phyloP scores from a whole-genome alignment of 1,284 basidiomycete genomes.

The Sanghuangporus baumii region DNA sequence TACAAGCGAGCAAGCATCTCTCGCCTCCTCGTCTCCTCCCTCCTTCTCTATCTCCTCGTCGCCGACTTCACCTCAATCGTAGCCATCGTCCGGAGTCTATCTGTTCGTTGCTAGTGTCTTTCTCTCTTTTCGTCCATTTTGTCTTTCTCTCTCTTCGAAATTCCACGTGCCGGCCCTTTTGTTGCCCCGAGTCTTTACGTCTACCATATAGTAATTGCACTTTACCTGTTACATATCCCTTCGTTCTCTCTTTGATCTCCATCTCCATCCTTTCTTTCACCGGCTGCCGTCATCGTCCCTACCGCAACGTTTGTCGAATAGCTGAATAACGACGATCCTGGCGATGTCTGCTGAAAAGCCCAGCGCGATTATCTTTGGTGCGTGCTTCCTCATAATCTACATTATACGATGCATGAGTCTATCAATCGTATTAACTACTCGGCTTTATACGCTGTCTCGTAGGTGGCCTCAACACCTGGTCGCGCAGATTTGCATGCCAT shows the following conservation, averaged over 20 bases:
- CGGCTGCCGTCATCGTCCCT: not conserved
- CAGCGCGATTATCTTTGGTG: constrained; percentile 78
- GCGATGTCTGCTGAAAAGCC: constrained; percentile 39
- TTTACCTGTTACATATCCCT: constrained; percentile 1
- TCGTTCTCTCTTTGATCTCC: constrained; percentile 13
- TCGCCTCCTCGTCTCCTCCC: constrained; percentile 13
- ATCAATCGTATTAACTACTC: constrained; percentile 10
- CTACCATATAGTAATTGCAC: constrained; percentile 1
- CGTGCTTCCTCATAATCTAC: constrained; percentile 20
- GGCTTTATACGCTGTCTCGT: constrained; percentile 12
- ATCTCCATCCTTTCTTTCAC: not conserved
- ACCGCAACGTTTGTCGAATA: not conserved
- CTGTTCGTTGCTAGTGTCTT: not conserved
- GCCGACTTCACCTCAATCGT: constrained; percentile 5
- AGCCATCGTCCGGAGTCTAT: not conserved
- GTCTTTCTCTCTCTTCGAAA: not conserved
- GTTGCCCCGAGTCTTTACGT: not conserved
- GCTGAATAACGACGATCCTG: not conserved
- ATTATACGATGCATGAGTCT: constrained; percentile 2
- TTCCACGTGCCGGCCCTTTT: not conserved
- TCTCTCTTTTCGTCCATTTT: not conserved
- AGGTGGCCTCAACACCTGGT: constrained; percentile 77
- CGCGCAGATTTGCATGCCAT: constrained; percentile 56
- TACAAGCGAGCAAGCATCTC: not conserved
- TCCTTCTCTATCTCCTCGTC: not conserved